Evolutionary conservation across 345 rosid species (phyloP), one percentile per base, ranked within the genome.

Genomic region (Turritis glabra): DNA sequence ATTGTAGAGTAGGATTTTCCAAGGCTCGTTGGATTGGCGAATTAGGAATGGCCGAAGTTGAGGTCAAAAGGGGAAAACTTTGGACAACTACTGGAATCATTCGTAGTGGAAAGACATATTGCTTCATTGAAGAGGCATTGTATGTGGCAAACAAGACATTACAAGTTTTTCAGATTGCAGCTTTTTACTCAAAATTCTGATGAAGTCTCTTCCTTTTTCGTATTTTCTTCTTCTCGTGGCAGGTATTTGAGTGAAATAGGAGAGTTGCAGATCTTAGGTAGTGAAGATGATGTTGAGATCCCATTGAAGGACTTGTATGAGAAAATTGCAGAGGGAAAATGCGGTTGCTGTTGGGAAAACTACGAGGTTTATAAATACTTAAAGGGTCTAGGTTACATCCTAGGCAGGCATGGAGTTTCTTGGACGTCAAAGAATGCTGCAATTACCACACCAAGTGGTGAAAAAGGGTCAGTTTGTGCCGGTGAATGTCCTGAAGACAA

Each of bases 231-330:
- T 46, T 25, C 8, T 8, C 4, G 13, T 71, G 26, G 41, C 64
- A 91, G 98, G 85, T 94, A 75, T 80, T 80, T 94, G 75, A 80
- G 84, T 79, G 97, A 90, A 56, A 74, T 94, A 59, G 97, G 98
- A 60, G 97, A 90, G 7, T 77, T 94, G 84, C 69, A 76, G 25
- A 77, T 94, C 5, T 50, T 82, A 27, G 86, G 64, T 58, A 74
- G 75, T 57, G 81, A 84, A 25, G 74, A 74, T 23, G 89, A 77
- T 19, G 6, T 22, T 18, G 40, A 43, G 68, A 71, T 90, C 67
- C 74, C 89, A 4, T 67, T 86, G 47, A 77, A 82, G 70, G 73
- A 81, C 59, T 68, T 89, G 76, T 92, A 91, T 71, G 84, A 69
- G 65, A 85, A 85, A 71, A 54, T 85, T 59, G 85, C 83, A 59